Evolutionary conservation across 306 rosid genomes (phyloP), one percentile per base, ranked within the genome.

Genomic region (Mimosa bimucronata): DNA sequence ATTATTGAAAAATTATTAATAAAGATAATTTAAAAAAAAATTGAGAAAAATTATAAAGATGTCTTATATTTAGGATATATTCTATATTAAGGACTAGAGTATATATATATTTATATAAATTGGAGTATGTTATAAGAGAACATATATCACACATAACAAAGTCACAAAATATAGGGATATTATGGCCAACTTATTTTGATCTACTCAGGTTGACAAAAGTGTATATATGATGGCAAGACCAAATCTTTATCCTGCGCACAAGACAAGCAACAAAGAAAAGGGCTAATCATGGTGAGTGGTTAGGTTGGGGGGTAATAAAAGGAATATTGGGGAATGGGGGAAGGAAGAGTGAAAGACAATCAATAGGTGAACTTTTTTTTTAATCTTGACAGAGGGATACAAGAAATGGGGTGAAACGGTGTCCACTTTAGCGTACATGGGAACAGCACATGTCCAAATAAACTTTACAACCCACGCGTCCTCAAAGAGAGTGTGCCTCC

Each of bases 401-500:
- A 48, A 45, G 16, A 30, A 76, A 37, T 46, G 25, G 53, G 77
- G 61, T 58, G 67, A 65, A 70, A 64, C 46, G 53, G 83, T 65
- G 28, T 78, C 45, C 55, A 30, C 34, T 52, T 71, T 80, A 42
- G 66, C 23, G 19, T 65, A 53, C 66, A 70, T 11, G 7, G 50
- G 57, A 46, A 69, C 45, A 57, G 53, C 50, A 21, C 57, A 75
- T 23, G 78, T 45, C 40, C 29, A 26, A 81, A 60, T 75, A 66
- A 28, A 50, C 78, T 75, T 25, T 77, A 66, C 71, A 81, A 38
- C 30, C 71, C 91, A 83, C 91, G 89, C 89, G 86, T 84, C 40
- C 21, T 67, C 41, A 69, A 46, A 4, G 62, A 74, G 84, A 78
- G 86, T 44, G 81, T 55, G 83, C 71, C 66, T 73, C 53, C 29